These are phyloP conservation scores for Colletotrichum navitas DNA, from an alignment of 2,329 filamentous ascomycete genomes.

Conservation along the genomic window DNA sequence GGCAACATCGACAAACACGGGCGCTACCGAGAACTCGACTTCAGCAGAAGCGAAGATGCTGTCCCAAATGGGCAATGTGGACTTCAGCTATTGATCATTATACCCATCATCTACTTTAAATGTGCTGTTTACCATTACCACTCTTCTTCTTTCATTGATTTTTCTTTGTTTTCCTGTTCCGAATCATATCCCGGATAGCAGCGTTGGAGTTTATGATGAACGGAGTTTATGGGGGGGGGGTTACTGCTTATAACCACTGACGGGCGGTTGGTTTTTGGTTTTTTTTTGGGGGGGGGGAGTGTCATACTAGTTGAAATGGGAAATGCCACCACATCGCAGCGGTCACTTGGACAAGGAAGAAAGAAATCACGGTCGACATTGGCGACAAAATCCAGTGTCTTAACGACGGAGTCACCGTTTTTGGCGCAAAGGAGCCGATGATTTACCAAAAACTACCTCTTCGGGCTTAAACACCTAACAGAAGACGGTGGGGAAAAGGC, in stretches of 20 bases:
- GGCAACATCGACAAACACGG: slow-evolving; percentile 47
- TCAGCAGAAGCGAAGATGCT: slow-evolving; percentile 64
- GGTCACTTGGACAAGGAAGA: slow-evolving; percentile 29
- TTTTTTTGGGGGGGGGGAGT: background rate
- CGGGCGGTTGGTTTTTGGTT: slow-evolving; percentile 36
- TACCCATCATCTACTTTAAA: slow-evolving; percentile 40
- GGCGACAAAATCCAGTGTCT: slow-evolving; percentile 31
- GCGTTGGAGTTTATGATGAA: slow-evolving; percentile 51
- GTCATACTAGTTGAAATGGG: slow-evolving; percentile 29
- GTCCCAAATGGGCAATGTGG: slow-evolving; percentile 69
- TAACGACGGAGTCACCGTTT: slow-evolving; percentile 21
- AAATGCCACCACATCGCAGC: slow-evolving; percentile 30
- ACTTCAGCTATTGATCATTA: slow-evolving; percentile 69
- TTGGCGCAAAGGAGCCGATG: slow-evolving; percentile 22
- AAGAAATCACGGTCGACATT: slow-evolving; percentile 37
- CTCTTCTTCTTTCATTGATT: slow-evolving; percentile 25
- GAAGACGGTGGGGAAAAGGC: slow-evolving; percentile 8
- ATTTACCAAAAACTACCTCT: slow-evolving; percentile 31
- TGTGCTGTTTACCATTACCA: slow-evolving; percentile 39
- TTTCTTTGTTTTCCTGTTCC: slow-evolving; percentile 35
- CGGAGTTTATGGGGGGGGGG: slow-evolving; percentile 46
- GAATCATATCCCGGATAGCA: slow-evolving; percentile 47
- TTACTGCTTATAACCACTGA: slow-evolving; percentile 33
- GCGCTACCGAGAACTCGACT: slow-evolving; percentile 49
- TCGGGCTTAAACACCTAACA: slow-evolving; percentile 14